These are phyloP conservation scores for Pythium rishiriense DNA, from an alignment of 352 stramenopile genomes.

Conservation along the genomic window DNA sequence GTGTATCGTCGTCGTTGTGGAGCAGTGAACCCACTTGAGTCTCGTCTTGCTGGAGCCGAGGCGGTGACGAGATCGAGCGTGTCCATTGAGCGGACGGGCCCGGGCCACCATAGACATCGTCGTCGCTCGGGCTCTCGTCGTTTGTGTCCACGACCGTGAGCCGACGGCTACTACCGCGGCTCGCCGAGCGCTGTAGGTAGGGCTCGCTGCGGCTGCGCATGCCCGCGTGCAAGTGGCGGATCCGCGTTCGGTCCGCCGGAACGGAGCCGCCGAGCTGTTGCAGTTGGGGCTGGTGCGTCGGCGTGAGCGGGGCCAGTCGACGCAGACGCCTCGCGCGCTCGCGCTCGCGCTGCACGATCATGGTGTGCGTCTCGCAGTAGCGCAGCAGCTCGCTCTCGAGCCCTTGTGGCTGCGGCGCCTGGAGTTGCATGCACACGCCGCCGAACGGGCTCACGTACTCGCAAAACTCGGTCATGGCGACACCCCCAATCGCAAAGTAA, in stretches of 20 bases:
- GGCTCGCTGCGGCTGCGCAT: constrained; percentile 7
- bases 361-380: constrained; percentile 16
- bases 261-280: background rate
- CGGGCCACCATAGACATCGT: background rate
- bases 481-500: background rate
- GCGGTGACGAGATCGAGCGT: background rate
- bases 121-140: background rate
- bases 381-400: constrained; percentile 11
- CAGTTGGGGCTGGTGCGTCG: too few species aligned
- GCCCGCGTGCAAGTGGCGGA: background rate
- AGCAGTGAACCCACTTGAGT: background rate
- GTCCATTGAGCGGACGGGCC: background rate
- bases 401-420: background rate
- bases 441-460: constrained; percentile 16
- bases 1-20: background rate
- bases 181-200: constrained; percentile 11
- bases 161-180: background rate
- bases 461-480: constrained; percentile 16
- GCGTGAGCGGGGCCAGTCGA: background rate
- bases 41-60: background rate
- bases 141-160: constrained; percentile 3
- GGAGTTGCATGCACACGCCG: constrained; percentile 16
- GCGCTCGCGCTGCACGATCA: constrained; percentile 2
- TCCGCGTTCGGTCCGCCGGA: background rate
- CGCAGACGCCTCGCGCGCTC: constrained; percentile 2